These are phyloP conservation scores for Ustilago tritici DNA, from an alignment of 1,284 basidiomycete genomes.

Conservation along the genomic window DNA sequence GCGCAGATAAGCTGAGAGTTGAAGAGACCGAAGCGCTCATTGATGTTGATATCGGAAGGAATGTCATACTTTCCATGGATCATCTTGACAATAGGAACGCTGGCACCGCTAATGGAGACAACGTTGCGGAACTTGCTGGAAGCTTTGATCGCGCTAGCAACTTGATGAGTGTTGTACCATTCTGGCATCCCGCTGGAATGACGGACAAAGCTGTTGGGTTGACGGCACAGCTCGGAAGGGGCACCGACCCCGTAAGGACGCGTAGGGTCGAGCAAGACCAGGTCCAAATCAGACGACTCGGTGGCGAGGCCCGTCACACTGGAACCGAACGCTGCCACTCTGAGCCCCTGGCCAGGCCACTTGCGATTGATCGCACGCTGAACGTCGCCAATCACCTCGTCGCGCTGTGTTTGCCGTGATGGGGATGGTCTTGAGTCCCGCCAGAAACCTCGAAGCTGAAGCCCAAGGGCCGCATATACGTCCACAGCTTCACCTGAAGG, in stretches of 20 bases:
- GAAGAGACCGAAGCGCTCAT: conserved; percentile 60
- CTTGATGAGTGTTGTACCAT: conserved; percentile 42
- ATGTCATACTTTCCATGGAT: conserved; percentile 31
- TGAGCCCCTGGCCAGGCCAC: conserved; percentile 47
- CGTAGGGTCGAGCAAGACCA: conserved; percentile 58
- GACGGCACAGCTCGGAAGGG: conserved; percentile 23
- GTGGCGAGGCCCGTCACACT: conserved; percentile 55
- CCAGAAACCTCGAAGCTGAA: conserved; percentile 47
- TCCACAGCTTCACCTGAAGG: conserved; percentile 14
- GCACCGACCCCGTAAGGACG: conserved; percentile 51
- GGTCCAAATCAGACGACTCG: conserved; percentile 56
- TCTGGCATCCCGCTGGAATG: conserved; percentile 40
- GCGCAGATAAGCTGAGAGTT: conserved; percentile 57
- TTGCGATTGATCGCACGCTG: conserved; percentile 40
- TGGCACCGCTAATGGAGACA: conserved; percentile 46
- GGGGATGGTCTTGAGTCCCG: conserved; percentile 32
- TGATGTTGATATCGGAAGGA: conserved; percentile 60
- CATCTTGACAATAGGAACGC: conserved; percentile 64
- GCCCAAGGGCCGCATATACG: conserved; percentile 27
- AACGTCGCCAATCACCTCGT: conserved; percentile 42
- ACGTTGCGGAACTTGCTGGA: conserved; percentile 26
- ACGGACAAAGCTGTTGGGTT: conserved; percentile 5
- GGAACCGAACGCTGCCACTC: conserved; percentile 61
- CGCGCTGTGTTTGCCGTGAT: conserved; percentile 11
- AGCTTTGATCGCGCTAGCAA: conserved; percentile 35